These are phyloP conservation scores for Trichoderma lentiforme DNA, from an alignment of 2,329 filamentous ascomycete species.

Conservation along the genomic window DNA sequence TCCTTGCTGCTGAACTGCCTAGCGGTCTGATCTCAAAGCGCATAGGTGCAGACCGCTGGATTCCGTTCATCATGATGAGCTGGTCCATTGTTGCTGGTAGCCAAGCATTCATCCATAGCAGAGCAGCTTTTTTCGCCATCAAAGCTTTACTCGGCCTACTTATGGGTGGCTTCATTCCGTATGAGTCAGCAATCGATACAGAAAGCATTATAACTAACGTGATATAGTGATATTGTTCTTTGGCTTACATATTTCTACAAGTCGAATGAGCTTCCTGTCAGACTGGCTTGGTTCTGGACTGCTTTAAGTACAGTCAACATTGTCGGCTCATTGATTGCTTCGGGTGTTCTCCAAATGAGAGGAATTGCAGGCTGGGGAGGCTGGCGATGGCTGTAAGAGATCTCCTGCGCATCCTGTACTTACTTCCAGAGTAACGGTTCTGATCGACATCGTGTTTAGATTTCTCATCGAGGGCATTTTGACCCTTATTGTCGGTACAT, in stretches of 20 bases:
- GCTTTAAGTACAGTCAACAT: constrained; percentile 27
- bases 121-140: constrained; percentile 32
- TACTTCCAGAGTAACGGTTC: constrained; percentile 42
- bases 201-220: neutral
- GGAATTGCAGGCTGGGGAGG: constrained; percentile 33
- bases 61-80: constrained; percentile 43
- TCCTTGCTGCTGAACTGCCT: constrained; percentile 52
- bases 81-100: constrained; percentile 36
- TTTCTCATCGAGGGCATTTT: constrained; percentile 41
- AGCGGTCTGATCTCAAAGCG: constrained; percentile 52
- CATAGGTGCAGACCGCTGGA: constrained; percentile 48
- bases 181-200: neutral
- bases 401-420: neutral
- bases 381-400: constrained; percentile 27
- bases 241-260: constrained; percentile 35
- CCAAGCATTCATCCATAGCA: constrained; percentile 31
- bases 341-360: constrained; percentile 29
- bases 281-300: constrained; percentile 33
- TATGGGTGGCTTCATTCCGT: constrained; percentile 60
- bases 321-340: constrained; percentile 28
- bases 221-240: constrained; percentile 29
- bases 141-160: constrained; percentile 44
- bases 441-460: constrained; percentile 19
- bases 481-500: constrained; percentile 41
- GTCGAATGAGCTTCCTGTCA: constrained; percentile 29